Evolutionary conservation across 805 yeast genomes (phyloP), one percentile per base, ranked within the genome.

Genomic region (Tetrapisispora phaffii): DNA sequence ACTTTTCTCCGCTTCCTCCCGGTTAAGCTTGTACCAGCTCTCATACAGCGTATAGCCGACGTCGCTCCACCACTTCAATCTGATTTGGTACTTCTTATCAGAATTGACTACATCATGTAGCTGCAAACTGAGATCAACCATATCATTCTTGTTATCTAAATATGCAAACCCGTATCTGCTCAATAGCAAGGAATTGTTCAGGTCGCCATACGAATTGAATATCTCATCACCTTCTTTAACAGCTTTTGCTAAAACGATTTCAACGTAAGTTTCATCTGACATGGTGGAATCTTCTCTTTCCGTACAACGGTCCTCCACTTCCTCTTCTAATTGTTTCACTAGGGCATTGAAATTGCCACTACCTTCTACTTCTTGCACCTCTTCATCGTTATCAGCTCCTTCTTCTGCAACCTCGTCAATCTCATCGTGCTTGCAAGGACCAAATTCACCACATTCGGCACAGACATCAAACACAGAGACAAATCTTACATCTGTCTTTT

Each of bases 141-240:
- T 21, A 29, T 42, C 87, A 54, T 75, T 71, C 1, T 68, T 66
- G 50, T 79, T 77, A n/a, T 67, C 65, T 41, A 69, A 65, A 32
- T 74, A 67, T 9, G 80, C 75, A 59, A 89, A 88, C 1, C 96
- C 96, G 59, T 88, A 89, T 46, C 85, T 73, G 13, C 88, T 77
- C 13, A 88, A 60, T 34, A 89, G 65, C 32, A 76, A 72, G 0
- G 83, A 70, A 52, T 85, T 86, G 15, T 80, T 65, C 34, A 82
- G 68, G 23, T 79, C 82, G 0, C 96, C 97, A 55, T 88, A 89
- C 0, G 93, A 79, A 63, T 86, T 88, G 68, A 80, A 85, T 13
- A 90, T 56, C 56, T 90, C 96, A 12, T 68, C 60, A 7, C 77
- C 76, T 29, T 64, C 57, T 1, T 54, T 42, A 0, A 85, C 75